Evolutionary conservation across 2,329 filamentous ascomycete genomes (phyloP).

Genomic region (Colletotrichum tanaceti): DNA sequence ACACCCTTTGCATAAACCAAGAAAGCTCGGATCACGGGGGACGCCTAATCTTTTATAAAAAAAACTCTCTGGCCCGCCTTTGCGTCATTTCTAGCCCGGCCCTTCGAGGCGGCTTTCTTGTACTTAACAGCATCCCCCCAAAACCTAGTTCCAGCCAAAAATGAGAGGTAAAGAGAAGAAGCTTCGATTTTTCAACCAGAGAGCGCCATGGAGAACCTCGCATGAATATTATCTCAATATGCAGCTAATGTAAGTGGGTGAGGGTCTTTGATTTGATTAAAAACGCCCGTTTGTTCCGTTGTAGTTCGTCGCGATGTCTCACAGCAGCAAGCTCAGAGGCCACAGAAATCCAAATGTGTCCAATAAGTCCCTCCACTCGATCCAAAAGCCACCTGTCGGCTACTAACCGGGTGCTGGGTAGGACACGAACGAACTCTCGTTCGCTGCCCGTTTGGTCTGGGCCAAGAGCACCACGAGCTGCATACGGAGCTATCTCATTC

Average conservation of each 20-base stretch:
- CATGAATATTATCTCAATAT: background rate
- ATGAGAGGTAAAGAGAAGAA: constrained; percentile 27
- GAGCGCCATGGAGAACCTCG: background rate
- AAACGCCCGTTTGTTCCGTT: too few relatives aligned
- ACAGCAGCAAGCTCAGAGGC: too few relatives aligned
- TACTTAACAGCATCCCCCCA: constrained; percentile 35
- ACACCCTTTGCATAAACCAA: constrained; percentile 27
- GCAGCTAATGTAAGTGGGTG: background rate
- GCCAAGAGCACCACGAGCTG: background rate
- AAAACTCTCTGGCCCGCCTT: constrained; percentile 28
- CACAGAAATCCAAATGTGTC: too few relatives aligned
- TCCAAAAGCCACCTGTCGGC: too few relatives aligned
- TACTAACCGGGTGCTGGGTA: too few relatives aligned
- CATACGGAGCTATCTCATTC: background rate
- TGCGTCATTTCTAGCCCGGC: constrained; percentile 36
- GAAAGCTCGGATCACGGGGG: constrained; percentile 31
- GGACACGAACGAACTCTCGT: too few relatives aligned
- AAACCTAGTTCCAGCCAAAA: constrained; percentile 30
- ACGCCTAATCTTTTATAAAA: constrained; percentile 19
- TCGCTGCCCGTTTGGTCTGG: background rate
- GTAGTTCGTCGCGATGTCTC: too few relatives aligned
- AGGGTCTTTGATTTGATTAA: too few relatives aligned
- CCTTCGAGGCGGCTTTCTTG: constrained; percentile 36
- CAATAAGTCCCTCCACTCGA: too few relatives aligned
- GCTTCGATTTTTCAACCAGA: constrained; percentile 3